These are phyloP conservation scores for Betula pendula DNA, from an alignment of 306 rosid species.

Conservation along the genomic window DNA sequence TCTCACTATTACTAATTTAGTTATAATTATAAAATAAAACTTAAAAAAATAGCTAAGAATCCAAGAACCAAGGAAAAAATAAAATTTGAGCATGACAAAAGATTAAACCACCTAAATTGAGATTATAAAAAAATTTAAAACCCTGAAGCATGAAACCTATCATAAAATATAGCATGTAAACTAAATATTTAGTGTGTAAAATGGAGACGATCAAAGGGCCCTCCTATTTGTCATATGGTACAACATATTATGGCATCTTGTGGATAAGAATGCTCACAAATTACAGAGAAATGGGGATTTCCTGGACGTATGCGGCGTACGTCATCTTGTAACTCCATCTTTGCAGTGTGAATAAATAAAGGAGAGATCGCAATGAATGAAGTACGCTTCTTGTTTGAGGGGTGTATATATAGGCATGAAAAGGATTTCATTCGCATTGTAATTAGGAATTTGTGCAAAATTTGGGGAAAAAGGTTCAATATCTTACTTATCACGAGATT, in stretches of 20 bases:
- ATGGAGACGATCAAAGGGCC: neutral
- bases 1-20: too few species aligned
- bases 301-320: neutral
- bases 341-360: neutral
- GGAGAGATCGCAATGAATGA: neutral
- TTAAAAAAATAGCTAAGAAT: too few species aligned
- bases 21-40: too few species aligned
- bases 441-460: constrained; percentile 7
- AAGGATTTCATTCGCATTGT: neutral
- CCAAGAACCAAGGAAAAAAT: too few species aligned
- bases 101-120: too few species aligned
- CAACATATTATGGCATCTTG: constrained; percentile 9
- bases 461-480: constrained; percentile 22
- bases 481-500: constrained; percentile 64
- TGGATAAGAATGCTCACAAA: constrained; percentile 8
- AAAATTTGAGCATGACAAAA: too few species aligned
- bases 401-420: neutral
- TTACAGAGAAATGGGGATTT: neutral
- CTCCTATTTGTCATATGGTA: neutral
- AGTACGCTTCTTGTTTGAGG: neutral
- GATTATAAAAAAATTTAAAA: too few species aligned
- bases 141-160: neutral
- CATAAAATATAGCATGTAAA: neutral
- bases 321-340: neutral
- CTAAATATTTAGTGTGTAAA: neutral